phyloP scores from a whole-genome alignment of 108 stramenopile species.

The Conticribra guillardii region DNA sequence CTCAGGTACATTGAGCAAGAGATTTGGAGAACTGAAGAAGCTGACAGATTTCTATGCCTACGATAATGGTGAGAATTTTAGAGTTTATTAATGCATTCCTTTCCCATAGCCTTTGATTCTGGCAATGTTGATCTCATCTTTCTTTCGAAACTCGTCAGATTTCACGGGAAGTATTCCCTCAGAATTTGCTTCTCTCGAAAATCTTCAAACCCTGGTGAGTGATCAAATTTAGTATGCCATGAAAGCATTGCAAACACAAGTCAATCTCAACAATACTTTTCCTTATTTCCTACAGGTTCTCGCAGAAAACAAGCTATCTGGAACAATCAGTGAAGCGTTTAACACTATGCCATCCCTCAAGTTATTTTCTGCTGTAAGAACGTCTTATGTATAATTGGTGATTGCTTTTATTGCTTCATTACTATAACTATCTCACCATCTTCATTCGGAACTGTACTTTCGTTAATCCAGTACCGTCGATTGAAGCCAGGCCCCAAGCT shows the following conservation, averaged over 20 bases:
- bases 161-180: slow-evolving; percentile 66
- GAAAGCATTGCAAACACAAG: background rate
- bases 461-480: slow-evolving; percentile 6
- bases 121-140: too few species aligned
- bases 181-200: slow-evolving; percentile 47
- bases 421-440: background rate
- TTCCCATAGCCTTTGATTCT: slow-evolving; percentile 17
- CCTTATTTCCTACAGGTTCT: slow-evolving; percentile 4
- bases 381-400: slow-evolving; percentile 9
- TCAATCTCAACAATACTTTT: background rate
- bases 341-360: slow-evolving; percentile 53
- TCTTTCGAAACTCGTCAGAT: too few species aligned
- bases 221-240: background rate
- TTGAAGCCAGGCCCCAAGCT: slow-evolving; percentile 52
- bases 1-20: slow-evolving; percentile 57
- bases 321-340: slow-evolving; percentile 61
- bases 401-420: slow-evolving; percentile 7
- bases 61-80: slow-evolving; percentile 2
- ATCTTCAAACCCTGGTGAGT: slow-evolving; percentile 47
- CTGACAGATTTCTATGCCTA: slow-evolving; percentile 58
- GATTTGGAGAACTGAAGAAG: slow-evolving; percentile 58
- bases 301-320: slow-evolving; percentile 62
- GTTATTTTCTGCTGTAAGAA: slow-evolving; percentile 42
- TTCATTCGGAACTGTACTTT: too few species aligned
- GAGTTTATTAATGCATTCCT: background rate